Percentiles rank a stretch among this genome's conserved stretches.
Conservation (phyloP, 768 basidiomycete species). For the Rhizopogon roseolus region DNA sequence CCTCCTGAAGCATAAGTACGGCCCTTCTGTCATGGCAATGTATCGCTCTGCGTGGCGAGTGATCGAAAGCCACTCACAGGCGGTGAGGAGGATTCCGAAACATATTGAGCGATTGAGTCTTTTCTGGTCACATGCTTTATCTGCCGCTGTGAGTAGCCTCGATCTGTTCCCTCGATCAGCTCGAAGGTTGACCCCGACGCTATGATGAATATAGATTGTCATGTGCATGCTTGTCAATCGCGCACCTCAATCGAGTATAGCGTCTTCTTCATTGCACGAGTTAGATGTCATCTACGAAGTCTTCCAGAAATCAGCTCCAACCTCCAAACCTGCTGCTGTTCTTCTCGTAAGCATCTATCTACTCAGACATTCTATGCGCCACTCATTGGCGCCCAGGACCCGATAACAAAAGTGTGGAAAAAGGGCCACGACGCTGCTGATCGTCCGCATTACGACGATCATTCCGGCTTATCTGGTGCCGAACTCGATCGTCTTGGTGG, state of each 20-base stretch:
- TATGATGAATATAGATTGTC: constrained; percentile 39
- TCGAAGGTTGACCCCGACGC: neutral
- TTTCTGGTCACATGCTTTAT: constrained; percentile 64
- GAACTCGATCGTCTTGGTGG: constrained; percentile 52
- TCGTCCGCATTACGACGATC: constrained; percentile 18
- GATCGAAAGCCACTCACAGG: constrained; percentile 43
- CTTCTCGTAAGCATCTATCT: constrained; percentile 34
- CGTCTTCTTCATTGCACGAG: constrained; percentile 42
- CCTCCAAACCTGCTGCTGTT: constrained; percentile 40
- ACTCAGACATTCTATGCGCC: neutral
- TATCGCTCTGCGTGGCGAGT: constrained; percentile 71
- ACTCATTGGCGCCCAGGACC: constrained; percentile 24
- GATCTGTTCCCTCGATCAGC: neutral
- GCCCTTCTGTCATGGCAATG: constrained; percentile 65
- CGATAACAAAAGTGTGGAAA: constrained; percentile 35
- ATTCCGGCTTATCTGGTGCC: constrained; percentile 26
- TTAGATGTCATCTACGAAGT: constrained; percentile 38
- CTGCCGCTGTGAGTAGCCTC: constrained; percentile 49
- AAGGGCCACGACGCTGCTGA: constrained; percentile 41
- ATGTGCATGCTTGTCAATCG: constrained; percentile 52
- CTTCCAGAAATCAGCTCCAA: constrained; percentile 43
- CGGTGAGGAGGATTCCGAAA: constrained; percentile 36
- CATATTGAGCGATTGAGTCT: constrained; percentile 42
- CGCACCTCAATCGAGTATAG: constrained; percentile 45
- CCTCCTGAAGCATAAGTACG: constrained; percentile 55